Evolutionary conservation across 2,329 filamentous ascomycete species (phyloP).

Genomic region (Hymenoscyphus albidus): DNA sequence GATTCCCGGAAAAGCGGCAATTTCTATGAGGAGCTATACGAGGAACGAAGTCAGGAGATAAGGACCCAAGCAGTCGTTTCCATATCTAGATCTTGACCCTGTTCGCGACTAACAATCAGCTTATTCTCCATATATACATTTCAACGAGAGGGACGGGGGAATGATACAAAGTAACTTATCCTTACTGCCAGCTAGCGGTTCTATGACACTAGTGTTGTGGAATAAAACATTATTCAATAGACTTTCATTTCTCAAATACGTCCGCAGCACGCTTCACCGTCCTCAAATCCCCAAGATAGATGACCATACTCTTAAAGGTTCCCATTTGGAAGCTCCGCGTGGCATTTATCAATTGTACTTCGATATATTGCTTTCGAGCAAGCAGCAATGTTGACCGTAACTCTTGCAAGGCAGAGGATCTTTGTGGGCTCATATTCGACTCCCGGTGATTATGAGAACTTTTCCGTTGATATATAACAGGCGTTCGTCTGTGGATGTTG

Average conservation of each 20-base stretch:
- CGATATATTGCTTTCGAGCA: constrained; percentile 41
- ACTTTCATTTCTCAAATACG: constrained; percentile 31
- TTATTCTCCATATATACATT: not conserved
- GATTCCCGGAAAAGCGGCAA: constrained; percentile 16
- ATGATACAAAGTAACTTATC: constrained; percentile 31
- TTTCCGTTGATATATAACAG: not conserved
- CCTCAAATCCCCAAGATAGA: constrained; percentile 30
- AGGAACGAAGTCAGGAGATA: constrained; percentile 26
- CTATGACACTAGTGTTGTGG: constrained; percentile 45
- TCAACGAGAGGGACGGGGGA: not conserved
- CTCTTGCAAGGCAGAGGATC: constrained; percentile 48
- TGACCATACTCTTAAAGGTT: constrained; percentile 22
- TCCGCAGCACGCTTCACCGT: constrained; percentile 30
- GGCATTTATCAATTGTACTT: constrained; percentile 41
- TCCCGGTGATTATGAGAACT: constrained; percentile 42
- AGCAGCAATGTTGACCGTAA: constrained; percentile 48
- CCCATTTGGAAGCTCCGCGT: constrained; percentile 11
- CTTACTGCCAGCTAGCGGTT: constrained; percentile 39
- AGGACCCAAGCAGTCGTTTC: constrained; percentile 25
- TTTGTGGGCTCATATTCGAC: constrained; percentile 47
- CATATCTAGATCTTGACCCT: constrained; percentile 30
- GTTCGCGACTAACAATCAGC: not conserved
- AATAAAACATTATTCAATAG: constrained; percentile 39
- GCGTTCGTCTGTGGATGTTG: not conserved
- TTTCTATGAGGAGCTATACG: constrained; percentile 19